Percentiles rank a stretch among this genome's conserved stretches.
These are phyloP conservation scores for Anthracocystis walkeri DNA, from an alignment of 1,284 basidiomycete species.

Conservation along the genomic window DNA sequence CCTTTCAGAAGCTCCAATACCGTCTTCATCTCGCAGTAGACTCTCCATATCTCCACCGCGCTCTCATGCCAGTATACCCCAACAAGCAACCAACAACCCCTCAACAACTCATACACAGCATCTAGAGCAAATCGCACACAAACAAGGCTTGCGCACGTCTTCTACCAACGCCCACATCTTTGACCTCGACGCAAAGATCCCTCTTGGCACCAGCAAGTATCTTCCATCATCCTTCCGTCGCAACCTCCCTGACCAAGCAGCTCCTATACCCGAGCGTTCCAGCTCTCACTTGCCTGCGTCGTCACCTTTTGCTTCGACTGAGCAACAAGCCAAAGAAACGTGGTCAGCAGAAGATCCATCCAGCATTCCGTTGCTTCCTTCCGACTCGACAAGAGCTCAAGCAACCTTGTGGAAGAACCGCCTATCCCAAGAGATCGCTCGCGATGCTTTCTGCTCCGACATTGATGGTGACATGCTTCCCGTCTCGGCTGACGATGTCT, in stretches of 20 bases:
- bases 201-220: slow-evolving; percentile 20
- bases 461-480: slow-evolving; percentile 26
- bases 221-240: slow-evolving; percentile 36
- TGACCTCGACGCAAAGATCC: slow-evolving; percentile 46
- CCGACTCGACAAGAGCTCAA: slow-evolving; percentile 8
- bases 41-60: background rate
- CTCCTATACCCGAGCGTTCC: slow-evolving; percentile 35
- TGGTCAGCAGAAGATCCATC: slow-evolving; percentile 35
- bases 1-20: background rate
- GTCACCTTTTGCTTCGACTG: background rate
- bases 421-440: slow-evolving; percentile 19
- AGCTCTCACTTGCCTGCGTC: slow-evolving; percentile 26
- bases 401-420: slow-evolving; percentile 16
- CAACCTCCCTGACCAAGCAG: slow-evolving; percentile 13
- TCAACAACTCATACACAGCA: background rate
- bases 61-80: background rate
- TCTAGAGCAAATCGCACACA: slow-evolving; percentile 1
- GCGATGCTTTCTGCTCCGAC: slow-evolving; percentile 17
- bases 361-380: slow-evolving; percentile 33
- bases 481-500: slow-evolving; percentile 62
- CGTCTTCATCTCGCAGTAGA: background rate
- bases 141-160: slow-evolving; percentile 15
- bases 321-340: background rate
- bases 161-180: slow-evolving; percentile 29
- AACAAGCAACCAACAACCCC: background rate